A percentile compares a stretch with the other conserved stretches of the same genome.
Conservation (phyloP, 306 rosid species). For the Gillenia trifoliata region DNA sequence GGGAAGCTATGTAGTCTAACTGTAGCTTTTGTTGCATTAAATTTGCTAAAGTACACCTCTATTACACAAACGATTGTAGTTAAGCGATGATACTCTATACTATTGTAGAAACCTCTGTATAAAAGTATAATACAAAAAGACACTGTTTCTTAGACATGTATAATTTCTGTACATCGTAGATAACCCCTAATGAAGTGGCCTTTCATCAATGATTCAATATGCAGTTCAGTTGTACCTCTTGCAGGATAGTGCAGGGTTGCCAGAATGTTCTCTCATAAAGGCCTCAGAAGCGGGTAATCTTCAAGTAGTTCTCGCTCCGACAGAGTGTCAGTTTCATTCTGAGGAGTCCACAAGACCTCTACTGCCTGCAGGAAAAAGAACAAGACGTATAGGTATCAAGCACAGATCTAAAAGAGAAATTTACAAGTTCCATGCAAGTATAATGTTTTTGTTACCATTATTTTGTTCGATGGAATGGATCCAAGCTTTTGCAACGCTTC, state of each 20-base stretch:
- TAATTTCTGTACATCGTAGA: slow-evolving; percentile 19
- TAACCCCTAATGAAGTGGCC: slow-evolving; percentile 13
- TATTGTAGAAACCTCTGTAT: neutral
- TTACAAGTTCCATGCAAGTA: neutral
- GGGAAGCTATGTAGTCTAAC: neutral
- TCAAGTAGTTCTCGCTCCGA: slow-evolving; percentile 93
- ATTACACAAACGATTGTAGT: neutral
- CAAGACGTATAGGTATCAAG: neutral
- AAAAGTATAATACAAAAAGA: neutral
- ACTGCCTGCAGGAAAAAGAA: slow-evolving; percentile 58
- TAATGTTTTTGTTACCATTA: slow-evolving; percentile 51
- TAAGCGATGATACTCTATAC: neutral
- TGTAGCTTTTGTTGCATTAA: neutral
- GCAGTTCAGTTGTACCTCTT: slow-evolving; percentile 18
- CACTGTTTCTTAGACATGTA: neutral
- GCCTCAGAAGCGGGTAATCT: slow-evolving; percentile 97
- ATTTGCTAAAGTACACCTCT: neutral
- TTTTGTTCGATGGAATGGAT: slow-evolving; percentile 77
- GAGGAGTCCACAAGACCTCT: slow-evolving; percentile 99
- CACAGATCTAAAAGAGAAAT: neutral
- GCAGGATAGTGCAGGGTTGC: slow-evolving; percentile 9
- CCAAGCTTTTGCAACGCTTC: slow-evolving; percentile 93
- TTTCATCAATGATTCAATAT: neutral
- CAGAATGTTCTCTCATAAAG: slow-evolving; percentile 39
- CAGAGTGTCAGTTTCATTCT: slow-evolving; percentile 88